These are phyloP conservation scores for Lactarius psammicola DNA, from an alignment of 768 basidiomycete genomes.

Conservation along the genomic window DNA sequence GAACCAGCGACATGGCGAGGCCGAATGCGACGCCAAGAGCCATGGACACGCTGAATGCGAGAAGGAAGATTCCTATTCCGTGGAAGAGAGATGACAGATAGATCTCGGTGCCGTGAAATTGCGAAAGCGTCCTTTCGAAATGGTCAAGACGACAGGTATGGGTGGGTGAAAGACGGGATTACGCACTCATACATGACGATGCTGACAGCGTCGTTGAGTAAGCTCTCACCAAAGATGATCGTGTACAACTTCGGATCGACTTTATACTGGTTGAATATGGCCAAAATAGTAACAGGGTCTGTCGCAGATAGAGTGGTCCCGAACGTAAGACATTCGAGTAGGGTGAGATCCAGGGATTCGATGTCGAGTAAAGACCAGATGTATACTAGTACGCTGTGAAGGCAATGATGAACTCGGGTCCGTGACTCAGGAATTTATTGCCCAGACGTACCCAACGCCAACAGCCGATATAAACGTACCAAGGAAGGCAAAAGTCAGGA, in stretches of 20 bases:
- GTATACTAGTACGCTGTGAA: conserved; percentile 85
- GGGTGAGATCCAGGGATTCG: conserved; percentile 79
- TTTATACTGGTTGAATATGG: conserved; percentile 98
- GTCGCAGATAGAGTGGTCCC: conserved; percentile 97
- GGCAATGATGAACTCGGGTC: conserved; percentile 44
- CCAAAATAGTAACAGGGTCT: conserved; percentile 96
- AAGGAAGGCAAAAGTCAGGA: conserved; percentile 87
- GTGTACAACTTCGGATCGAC: conserved; percentile 85
- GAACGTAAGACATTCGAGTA: conserved; percentile 94
- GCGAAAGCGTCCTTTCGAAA: conserved; percentile 73
- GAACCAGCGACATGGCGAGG: conserved; percentile 83
- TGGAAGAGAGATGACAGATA: conserved; percentile 84
- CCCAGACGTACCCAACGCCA: conserved; percentile 80
- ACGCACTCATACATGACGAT: conserved; percentile 99
- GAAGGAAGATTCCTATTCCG: conserved; percentile 94
- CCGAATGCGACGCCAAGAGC: conserved; percentile 90
- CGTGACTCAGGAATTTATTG: conserved; percentile 3
- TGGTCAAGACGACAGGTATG: neutral
- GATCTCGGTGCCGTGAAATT: conserved; percentile 89
- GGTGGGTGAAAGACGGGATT: neutral
- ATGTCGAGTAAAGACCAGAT: conserved; percentile 92
- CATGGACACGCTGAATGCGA: conserved; percentile 82
- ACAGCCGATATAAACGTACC: conserved; percentile 97
- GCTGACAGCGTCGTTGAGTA: conserved; percentile 98
- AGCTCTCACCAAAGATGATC: conserved; percentile 95